Conservation (phyloP, 2,329 filamentous ascomycete species). For the Aspergillus phoenicis region DNA sequence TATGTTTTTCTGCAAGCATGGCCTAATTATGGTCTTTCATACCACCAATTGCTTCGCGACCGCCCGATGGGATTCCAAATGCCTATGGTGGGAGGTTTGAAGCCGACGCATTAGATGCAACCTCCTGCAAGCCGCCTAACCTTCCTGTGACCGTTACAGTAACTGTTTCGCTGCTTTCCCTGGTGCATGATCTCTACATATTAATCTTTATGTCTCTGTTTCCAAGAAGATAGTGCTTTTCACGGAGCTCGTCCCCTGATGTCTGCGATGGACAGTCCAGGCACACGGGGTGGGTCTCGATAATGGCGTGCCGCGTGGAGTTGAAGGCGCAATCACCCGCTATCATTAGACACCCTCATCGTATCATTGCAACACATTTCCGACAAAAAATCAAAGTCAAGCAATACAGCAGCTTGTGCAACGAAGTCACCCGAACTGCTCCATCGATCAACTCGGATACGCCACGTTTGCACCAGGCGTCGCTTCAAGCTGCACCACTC, state of each 20-base stretch:
- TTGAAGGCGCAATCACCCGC: constrained; percentile 20
- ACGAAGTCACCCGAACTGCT: background rate
- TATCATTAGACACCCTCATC: background rate
- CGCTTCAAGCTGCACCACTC: constrained; percentile 1
- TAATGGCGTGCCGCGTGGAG: constrained; percentile 26
- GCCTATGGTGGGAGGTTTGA: background rate
- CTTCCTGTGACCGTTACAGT: background rate
- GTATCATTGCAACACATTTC: constrained; percentile 5
- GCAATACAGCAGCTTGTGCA: background rate
- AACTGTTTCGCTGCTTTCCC: background rate
- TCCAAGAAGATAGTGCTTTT: too few relatives aligned
- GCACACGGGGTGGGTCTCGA: constrained; percentile 11
- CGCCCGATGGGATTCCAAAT: background rate
- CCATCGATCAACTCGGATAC: background rate
- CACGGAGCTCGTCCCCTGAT: background rate
- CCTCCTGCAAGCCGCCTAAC: background rate
- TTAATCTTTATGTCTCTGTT: too few relatives aligned
- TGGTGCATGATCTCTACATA: too few relatives aligned
- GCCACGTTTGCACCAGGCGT: background rate
- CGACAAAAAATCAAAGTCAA: background rate
- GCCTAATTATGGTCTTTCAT: background rate
- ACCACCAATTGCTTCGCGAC: background rate
- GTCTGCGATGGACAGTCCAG: background rate
- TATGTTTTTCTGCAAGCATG: background rate
- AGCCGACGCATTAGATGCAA: background rate